Conservation (phyloP, 2,329 filamentous ascomycete genomes). For the Dryadomyces quercivorus region DNA sequence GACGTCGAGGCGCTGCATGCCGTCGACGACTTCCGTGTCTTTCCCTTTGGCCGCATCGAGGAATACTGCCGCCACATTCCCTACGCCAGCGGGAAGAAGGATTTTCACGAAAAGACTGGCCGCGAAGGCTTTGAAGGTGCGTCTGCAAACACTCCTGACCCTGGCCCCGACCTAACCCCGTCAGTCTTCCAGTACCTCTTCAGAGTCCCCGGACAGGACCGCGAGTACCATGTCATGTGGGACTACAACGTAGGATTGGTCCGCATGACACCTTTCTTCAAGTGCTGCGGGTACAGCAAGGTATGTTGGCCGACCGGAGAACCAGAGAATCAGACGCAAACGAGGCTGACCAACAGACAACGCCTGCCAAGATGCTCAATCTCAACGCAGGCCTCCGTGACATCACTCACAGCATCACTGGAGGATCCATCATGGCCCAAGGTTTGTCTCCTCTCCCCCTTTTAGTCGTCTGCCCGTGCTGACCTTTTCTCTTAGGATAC, state of each 20-base stretch:
- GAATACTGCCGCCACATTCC: slow-evolving; percentile 66
- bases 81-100: slow-evolving; percentile 89
- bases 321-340: no score
- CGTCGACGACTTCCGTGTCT: slow-evolving; percentile 52
- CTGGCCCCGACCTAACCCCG: background rate
- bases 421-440: slow-evolving; percentile 81
- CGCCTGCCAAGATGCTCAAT: slow-evolving; percentile 70
- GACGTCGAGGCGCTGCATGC: slow-evolving; percentile 43
- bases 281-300: slow-evolving; percentile 78
- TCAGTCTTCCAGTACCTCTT: slow-evolving; percentile 79
- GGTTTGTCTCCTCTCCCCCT: slow-evolving; percentile 34
- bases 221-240: slow-evolving; percentile 75
- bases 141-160: slow-evolving; percentile 9
- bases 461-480: background rate
- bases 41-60: slow-evolving; percentile 50
- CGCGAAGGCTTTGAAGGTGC: slow-evolving; percentile 80
- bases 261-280: slow-evolving; percentile 90
- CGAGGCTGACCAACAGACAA: slow-evolving; percentile 48
- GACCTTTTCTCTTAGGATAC: slow-evolving; percentile 51
- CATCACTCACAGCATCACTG: slow-evolving; percentile 91
- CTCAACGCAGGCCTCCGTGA: slow-evolving; percentile 71
- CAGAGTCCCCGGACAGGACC: slow-evolving; percentile 50
- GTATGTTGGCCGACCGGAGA: slow-evolving; percentile 30
- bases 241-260: slow-evolving; percentile 93
- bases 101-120: slow-evolving; percentile 75